Conservation (phyloP, 306 rosid genomes). For the Carpinus viminea region DNA sequence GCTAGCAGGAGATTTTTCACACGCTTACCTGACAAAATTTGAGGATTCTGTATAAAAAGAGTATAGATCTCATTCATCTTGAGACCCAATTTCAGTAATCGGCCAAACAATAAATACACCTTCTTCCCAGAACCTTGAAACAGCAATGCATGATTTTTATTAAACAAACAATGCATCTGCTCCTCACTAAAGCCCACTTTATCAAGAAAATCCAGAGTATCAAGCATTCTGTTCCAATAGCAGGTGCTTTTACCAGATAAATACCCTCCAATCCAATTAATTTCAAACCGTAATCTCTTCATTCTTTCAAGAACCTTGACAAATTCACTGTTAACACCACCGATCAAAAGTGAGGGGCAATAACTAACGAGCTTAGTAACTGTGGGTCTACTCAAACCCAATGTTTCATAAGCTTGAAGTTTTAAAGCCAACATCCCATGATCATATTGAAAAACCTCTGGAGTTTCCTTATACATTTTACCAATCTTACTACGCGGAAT, state of each 20-base stretch:
- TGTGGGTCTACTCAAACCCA: conserved; percentile 59
- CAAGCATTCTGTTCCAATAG: conserved; percentile 68
- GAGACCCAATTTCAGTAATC: conserved; percentile 54
- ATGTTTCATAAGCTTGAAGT: conserved; percentile 55
- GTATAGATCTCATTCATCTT: conserved; percentile 41
- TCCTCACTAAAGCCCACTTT: conserved; percentile 52
- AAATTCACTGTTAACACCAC: conserved; percentile 41
- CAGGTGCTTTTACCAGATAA: conserved; percentile 42
- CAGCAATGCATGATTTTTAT: conserved; percentile 49
- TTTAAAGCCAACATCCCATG: conserved; percentile 48
- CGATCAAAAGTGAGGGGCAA: conserved; percentile 69
- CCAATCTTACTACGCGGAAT: conserved; percentile 63
- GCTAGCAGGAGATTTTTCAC: conserved; percentile 46
- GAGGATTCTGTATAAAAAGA: conserved; percentile 50
- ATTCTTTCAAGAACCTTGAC: conserved; percentile 51
- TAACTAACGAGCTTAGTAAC: conserved; percentile 61
- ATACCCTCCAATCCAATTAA: conserved; percentile 61
- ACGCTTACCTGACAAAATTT: conserved; percentile 42
- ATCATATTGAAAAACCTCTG: conserved; percentile 54
- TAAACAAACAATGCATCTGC: conserved; percentile 50
- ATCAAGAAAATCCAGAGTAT: conserved; percentile 51
- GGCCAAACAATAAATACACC: conserved; percentile 45
- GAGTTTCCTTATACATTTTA: conserved; percentile 62
- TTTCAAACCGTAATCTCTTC: conserved; percentile 48
- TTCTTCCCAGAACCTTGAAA: conserved; percentile 69